Conservation (phyloP, 129 eudicot genomes). For the Saussurea involucrata region DNA sequence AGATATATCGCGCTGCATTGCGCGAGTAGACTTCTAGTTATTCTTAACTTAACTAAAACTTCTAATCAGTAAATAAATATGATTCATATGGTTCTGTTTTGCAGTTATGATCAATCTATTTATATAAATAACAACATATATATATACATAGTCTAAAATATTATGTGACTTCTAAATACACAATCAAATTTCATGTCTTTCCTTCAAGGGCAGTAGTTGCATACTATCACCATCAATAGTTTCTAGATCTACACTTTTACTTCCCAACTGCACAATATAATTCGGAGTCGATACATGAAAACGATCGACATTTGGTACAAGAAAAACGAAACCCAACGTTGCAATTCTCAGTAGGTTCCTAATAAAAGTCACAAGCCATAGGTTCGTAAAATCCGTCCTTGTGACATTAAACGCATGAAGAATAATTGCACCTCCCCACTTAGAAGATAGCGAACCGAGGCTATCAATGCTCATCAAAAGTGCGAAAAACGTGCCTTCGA, state of each 20-base stretch:
- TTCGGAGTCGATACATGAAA: constrained; percentile 16
- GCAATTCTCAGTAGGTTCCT: constrained; percentile 41
- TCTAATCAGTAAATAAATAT: no score
- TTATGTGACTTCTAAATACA: not conserved
- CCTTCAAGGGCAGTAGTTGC: constrained; percentile 43
- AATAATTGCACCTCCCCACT: constrained; percentile 51
- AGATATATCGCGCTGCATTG: no score
- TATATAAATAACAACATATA: not conserved
- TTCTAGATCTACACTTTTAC: not conserved
- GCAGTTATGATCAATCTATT: not conserved
- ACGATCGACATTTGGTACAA: constrained; percentile 42
- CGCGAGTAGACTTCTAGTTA: no score
- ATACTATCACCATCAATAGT: constrained; percentile 16
- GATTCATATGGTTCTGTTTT: no score
- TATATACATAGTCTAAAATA: not conserved
- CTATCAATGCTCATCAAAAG: constrained; percentile 61
- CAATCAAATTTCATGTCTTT: constrained; percentile 35
- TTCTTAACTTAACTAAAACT: no score
- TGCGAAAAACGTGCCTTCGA: constrained; percentile 73
- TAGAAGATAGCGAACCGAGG: constrained; percentile 47
- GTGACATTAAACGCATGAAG: constrained; percentile 45
- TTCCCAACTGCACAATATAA: constrained; percentile 3
- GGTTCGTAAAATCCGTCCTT: constrained; percentile 45
- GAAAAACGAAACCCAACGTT: constrained; percentile 45
- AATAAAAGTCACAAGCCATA: constrained; percentile 48